These are phyloP conservation scores for Psilocybe azurescens DNA, from an alignment of 768 basidiomycete genomes.

Conservation along the genomic window DNA sequence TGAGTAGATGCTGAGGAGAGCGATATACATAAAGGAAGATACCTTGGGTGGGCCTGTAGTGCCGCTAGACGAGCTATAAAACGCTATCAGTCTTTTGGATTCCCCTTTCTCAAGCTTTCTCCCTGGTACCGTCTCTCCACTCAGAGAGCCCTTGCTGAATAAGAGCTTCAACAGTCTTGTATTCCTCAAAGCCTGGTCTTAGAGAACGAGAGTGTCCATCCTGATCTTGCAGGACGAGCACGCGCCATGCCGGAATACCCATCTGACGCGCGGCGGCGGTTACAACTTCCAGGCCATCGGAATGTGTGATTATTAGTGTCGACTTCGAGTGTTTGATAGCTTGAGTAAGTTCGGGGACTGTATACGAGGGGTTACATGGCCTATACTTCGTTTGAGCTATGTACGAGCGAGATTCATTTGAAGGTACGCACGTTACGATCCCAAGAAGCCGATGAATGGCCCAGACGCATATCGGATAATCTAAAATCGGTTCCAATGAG, in stretches of 20 bases:
- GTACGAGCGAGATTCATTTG: neutral
- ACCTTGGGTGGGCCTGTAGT: constrained; percentile 14
- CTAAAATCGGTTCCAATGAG: neutral
- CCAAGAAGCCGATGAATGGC: constrained; percentile 15
- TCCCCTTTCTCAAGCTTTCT: constrained; percentile 3
- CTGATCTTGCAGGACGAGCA: constrained; percentile 13
- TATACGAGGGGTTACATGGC: constrained; percentile 9
- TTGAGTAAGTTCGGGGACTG: constrained; percentile 6
- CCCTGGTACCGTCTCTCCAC: neutral
- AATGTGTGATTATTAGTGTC: constrained; percentile 8
- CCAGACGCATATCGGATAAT: constrained; percentile 16
- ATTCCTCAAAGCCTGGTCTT: neutral
- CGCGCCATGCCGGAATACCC: neutral
- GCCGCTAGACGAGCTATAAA: constrained; percentile 15
- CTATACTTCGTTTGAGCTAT: neutral
- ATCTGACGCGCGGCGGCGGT: constrained; percentile 2
- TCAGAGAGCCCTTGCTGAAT: constrained; percentile 1
- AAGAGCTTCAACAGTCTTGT: constrained; percentile 3
- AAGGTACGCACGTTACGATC: constrained; percentile 8
- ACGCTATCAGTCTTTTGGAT: constrained; percentile 9
- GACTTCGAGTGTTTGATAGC: constrained; percentile 12
- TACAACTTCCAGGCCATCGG: constrained; percentile 1
- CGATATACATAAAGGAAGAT: neutral
- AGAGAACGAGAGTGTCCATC: neutral
- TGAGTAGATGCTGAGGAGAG: neutral